These are phyloP conservation scores for Hansenula lynferdii DNA, from an alignment of 1,139 yeast species.

Conservation along the genomic window DNA sequence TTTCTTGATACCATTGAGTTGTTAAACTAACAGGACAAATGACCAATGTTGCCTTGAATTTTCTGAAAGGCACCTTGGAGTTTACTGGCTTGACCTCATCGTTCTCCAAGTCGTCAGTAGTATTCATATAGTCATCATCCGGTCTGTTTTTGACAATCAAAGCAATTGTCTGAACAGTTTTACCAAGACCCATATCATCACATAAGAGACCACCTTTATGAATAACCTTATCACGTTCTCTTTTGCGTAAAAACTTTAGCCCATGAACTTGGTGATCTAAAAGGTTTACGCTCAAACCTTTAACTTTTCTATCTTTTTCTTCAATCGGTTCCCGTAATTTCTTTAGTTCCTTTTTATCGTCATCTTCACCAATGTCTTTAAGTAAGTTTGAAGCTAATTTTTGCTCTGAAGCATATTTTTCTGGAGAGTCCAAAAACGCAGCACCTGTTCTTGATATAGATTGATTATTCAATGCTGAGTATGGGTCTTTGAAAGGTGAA, in stretches of 20 bases:
- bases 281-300: constrained; percentile 36
- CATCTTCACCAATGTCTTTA: constrained; percentile 8
- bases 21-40: constrained; percentile 73
- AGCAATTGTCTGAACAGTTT: constrained; percentile 45
- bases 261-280: constrained; percentile 47
- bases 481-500: constrained; percentile 21
- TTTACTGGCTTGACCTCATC: constrained; percentile 2
- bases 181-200: constrained; percentile 55
- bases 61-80: constrained; percentile 13
- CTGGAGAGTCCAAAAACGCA: constrained; percentile 18
- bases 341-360: constrained; percentile 12
- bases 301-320: constrained; percentile 21
- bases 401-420: constrained; percentile 8
- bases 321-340: constrained; percentile 8
- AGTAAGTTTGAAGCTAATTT: constrained; percentile 10
- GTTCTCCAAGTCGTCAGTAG: constrained; percentile 9
- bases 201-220: constrained; percentile 43
- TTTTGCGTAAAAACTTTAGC: constrained; percentile 32
- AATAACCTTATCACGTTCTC: constrained; percentile 30
- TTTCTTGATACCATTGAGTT: constrained; percentile 68
- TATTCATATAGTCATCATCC: constrained; percentile 10
- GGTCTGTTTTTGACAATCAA: constrained; percentile 33
- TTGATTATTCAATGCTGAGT: constrained; percentile 13
- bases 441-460: constrained; percentile 15
- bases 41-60: constrained; percentile 52